These are phyloP conservation scores for Apiotrichum akiyoshidainum DNA, from an alignment of 1,284 basidiomycete species.

Conservation along the genomic window DNA sequence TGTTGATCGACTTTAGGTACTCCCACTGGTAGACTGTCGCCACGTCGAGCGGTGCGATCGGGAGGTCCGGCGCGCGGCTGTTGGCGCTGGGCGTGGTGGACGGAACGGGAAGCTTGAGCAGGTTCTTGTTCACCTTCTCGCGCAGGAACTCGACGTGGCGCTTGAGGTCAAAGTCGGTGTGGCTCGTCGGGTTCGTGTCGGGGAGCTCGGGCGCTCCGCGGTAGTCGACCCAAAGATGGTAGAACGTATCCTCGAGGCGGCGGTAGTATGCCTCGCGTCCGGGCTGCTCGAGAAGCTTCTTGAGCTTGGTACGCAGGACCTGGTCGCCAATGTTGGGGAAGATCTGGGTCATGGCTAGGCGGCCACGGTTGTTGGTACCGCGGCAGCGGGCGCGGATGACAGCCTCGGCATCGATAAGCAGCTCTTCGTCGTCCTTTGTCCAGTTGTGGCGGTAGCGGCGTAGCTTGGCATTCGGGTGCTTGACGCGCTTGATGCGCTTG, in stretches of 20 bases:
- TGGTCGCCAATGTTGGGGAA: conserved; percentile 58
- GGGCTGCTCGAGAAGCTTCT: conserved; percentile 60
- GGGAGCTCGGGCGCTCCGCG: conserved; percentile 65
- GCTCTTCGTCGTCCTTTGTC: conserved; percentile 80
- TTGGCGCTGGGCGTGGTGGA: conserved; percentile 12
- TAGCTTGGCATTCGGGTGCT: conserved; percentile 12
- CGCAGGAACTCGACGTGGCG: conserved; percentile 76
- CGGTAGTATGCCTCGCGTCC: conserved; percentile 71
- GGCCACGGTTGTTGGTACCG: conserved; percentile 54
- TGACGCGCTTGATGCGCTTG: conserved; percentile 2
- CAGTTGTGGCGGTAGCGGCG: conserved; percentile 63
- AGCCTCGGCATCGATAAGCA: conserved; percentile 74
- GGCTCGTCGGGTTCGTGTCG: conserved; percentile 66
- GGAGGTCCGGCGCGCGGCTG: conserved; percentile 27
- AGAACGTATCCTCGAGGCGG: conserved; percentile 76
- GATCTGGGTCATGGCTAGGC: conserved; percentile 56
- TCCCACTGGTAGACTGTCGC: conserved; percentile 59
- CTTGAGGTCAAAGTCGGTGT: conserved; percentile 70
- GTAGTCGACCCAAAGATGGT: conserved; percentile 68
- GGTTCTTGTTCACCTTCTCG: conserved; percentile 74
- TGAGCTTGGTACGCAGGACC: conserved; percentile 30
- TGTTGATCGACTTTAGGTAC: conserved; percentile 53
- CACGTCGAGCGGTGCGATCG: conserved; percentile 52
- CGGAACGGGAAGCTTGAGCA: conserved; percentile 54
- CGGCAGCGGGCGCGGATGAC: conserved; percentile 68